Evolutionary conservation across 352 stramenopile genomes (phyloP).

Genomic region (Globisporangium acanthophoron): DNA sequence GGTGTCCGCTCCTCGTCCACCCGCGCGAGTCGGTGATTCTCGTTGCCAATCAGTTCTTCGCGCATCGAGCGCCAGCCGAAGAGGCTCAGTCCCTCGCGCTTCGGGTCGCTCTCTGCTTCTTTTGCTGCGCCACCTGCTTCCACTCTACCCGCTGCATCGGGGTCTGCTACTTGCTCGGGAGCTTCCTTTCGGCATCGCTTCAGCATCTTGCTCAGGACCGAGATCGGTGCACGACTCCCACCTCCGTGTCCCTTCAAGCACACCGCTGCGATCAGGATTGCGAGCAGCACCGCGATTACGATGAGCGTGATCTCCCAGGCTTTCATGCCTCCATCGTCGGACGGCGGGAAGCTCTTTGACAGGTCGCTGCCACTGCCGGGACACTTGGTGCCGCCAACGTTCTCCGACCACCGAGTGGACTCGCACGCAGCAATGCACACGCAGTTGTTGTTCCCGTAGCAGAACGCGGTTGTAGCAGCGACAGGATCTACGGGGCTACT

Average conservation of each 20-base stretch:
- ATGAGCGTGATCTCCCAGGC: conserved; percentile 10
- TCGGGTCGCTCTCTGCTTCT: background rate
- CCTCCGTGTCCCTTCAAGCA: no score
- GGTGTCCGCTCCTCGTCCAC: background rate
- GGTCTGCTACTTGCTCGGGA: background rate
- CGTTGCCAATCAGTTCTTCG: conserved; percentile 18
- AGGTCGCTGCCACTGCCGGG: conserved; percentile 10
- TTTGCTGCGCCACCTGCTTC: no score
- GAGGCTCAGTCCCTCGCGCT: conserved; percentile 11
- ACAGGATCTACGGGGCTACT: background rate
- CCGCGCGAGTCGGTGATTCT: conserved; percentile 6
- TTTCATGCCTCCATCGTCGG: background rate
- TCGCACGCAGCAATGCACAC: conserved; percentile 33
- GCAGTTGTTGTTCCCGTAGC: conserved; percentile 25
- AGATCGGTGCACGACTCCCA: background rate
- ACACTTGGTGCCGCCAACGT: conserved; percentile 11
- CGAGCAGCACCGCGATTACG: conserved; percentile 2
- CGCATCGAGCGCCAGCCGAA: conserved; percentile 17
- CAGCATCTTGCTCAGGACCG: background rate
- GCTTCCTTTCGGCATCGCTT: conserved; percentile 1
- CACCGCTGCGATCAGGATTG: no score
- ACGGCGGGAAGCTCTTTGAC: background rate
- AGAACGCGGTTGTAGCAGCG: conserved; percentile 16
- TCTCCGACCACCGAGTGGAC: conserved; percentile 16
- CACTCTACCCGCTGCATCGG: background rate